Base-by-base conservation (phyloP, 441 rosid genomes). In the Brassica hybrid region DNA sequence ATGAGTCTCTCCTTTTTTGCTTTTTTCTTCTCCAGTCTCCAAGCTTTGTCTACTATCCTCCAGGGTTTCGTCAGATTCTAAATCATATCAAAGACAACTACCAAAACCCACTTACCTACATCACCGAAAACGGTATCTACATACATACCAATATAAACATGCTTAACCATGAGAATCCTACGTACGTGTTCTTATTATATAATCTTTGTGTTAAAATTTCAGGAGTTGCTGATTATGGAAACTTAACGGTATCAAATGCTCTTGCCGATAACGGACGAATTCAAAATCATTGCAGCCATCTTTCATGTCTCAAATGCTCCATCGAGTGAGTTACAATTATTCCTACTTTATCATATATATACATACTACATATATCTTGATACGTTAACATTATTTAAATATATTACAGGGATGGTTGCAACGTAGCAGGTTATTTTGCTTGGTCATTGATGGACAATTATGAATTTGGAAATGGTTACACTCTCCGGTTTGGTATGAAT, bases 51-150 rank as follows among this genome's bases (percentile, higher is more conserved):
- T 60, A 58, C 16, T 72, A 72, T 7, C 76, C 76, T 41, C 50
- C 66, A 2, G 76, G 69, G 14, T 58, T 72, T 18, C 65, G 41
- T 60, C 32, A 27, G 18, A 64, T 64, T 36, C 21, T 61, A 19
- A 77, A 65, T 6, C 13, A 71, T 23, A 57, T 67, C 60, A 77
- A 71, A 71, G 16, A 38, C 5, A 71, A 71, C 3, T 77, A 77
- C 76, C 48, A 58, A 14, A 72, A 77, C 13, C 76, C 81, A 58
- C 57, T 56, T 2, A 72, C 71, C 13, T 77, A 72, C 43, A 77
- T 77, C 48, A 77, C 81, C 6, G 76, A 77, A 57, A 72, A 77
- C 4, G 81, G 81, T 77, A 77, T 50, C 19, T 50, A 16, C 17
- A 50, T 50, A 50, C 58, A 52, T 16, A 52, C 21, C 21, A 52